Conservation (phyloP, 148 eudicot species). For the Chenopodium quinoa region DNA sequence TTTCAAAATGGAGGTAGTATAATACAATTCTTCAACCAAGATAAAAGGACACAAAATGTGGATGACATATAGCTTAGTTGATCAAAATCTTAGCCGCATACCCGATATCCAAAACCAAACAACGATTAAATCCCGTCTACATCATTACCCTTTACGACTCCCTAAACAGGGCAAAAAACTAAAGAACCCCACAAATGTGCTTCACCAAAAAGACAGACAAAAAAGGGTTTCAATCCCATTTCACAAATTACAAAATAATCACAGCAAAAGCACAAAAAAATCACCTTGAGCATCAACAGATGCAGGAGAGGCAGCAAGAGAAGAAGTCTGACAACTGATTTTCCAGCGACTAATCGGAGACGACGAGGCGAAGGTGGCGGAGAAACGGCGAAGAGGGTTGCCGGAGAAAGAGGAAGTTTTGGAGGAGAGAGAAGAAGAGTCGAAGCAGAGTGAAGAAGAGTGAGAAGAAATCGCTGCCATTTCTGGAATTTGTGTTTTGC, state of each 20-base stretch:
- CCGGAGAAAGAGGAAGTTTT: constrained; percentile 26
- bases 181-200: too few relatives aligned
- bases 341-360: constrained; percentile 34
- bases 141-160: too few relatives aligned
- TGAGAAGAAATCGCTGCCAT: constrained; percentile 40
- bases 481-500: not conserved
- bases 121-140: too few relatives aligned
- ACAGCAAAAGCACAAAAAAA: not conserved
- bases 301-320: constrained; percentile 39
- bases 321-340: constrained; percentile 45
- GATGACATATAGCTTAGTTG: too few relatives aligned
- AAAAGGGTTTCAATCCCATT: not conserved
- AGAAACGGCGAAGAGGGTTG: constrained; percentile 21
- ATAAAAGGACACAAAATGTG: too few relatives aligned
- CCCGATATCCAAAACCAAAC: too few relatives aligned
- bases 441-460: constrained; percentile 32
- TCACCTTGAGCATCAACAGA: constrained; percentile 42
- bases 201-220: too few relatives aligned
- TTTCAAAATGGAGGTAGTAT: too few relatives aligned
- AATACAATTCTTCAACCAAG: too few relatives aligned
- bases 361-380: constrained; percentile 25
- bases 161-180: too few relatives aligned
- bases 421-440: constrained; percentile 45
- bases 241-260: not conserved
- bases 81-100: too few relatives aligned